Evolutionary conservation across 1,284 basidiomycete genomes (phyloP), one percentile per base, ranked within the genome.

Genomic region (Tremellales sp.): DNA sequence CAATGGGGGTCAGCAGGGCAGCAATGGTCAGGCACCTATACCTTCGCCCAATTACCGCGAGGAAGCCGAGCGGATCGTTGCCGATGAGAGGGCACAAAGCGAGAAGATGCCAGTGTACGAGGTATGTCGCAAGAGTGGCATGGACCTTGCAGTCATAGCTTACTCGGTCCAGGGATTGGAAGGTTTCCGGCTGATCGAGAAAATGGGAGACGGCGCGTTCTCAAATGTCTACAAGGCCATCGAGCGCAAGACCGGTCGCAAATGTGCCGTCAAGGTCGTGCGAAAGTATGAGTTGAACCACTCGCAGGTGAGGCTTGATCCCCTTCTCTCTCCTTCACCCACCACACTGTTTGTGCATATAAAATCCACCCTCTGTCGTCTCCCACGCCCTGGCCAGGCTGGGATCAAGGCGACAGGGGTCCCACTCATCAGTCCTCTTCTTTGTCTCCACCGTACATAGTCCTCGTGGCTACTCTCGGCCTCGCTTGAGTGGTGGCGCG

Each of bases 121-220:
- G 66, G 71, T 71, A 33, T 36, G 67, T 50, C 3, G 0, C 11
- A 17, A 21, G 25, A 19, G n/a, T 48, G 17, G 31, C 29, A 3
- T 33, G 17, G 10, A 8, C n/a, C 24, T 13, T 36, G 12, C 12
- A 24, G 15, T 15, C 27, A 12, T 36, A 3, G n/a, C n/a, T n/a
- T n/a, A n/a, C n/a, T n/a, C n/a, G n/a, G n/a, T n/a, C n/a, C 44
- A 73, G 67, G 90, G 89, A 19, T 81, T 94, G 44, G 91, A 94
- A 72, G 82, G 83, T 52, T 94, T 83, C 75, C 80, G 79, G 53
- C 80, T 96, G 19, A 57, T 90, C 17, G 84, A 88, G 58, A 94
- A 94, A 80, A 96, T 94, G 91, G 92, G 91, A 79, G 91, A 96
- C 64, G 96, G 96, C 56, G 96, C 96, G 33, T 98, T 99, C 73